Evolutionary conservation across 169 alveolate genomes (phyloP), one percentile per base, ranked within the genome.

Genomic region (Plasmodium vivax): DNA sequence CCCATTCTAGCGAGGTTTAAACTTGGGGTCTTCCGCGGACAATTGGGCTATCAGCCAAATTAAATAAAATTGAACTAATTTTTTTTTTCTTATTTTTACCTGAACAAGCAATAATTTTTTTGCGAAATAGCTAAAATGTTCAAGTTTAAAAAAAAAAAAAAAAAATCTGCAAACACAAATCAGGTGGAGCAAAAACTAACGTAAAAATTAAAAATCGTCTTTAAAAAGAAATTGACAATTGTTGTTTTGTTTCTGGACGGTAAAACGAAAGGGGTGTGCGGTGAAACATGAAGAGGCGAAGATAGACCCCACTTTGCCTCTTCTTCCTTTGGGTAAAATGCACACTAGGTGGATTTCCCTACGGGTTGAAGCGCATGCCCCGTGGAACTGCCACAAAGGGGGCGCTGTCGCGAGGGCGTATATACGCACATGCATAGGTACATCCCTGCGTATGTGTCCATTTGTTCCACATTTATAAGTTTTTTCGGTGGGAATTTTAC

Each of bases 111-210:
- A 88, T 79, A 88, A 51, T 27, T 79, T 54, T 58, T 79, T 58
- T 88, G 73, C 34, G 71, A 88, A 88, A 77, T 80, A 88, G 94
- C 83, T 81, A 80, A 88, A 88, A 85, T 88, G 32, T 47, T 58
- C 56, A 12, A 71, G 23, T 51, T 32, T 74, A 51, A 85, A 74
- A 68, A 84, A 83, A 83, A 83, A 83, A 73, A 85, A 85, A 85
- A 79, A 38, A 90, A 80, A 58, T 36, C 51, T 41, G 82, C 36
- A 68, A 80, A 51, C 47, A 45, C 45, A 80, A 90, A 79, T 19
- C 51, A 45, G 80, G 27, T 16, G 51, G 32, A 36, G 9, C 23
- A 79, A 54, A 79, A 90, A 62, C 51, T 27, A 36, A 58, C 14
- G 56, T 30, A 74, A 85, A 73, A 73, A 73, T 9, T 68, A 73